Base-by-base conservation (phyloP, 306 rosid genomes). In the Vigna angularis region DNA sequence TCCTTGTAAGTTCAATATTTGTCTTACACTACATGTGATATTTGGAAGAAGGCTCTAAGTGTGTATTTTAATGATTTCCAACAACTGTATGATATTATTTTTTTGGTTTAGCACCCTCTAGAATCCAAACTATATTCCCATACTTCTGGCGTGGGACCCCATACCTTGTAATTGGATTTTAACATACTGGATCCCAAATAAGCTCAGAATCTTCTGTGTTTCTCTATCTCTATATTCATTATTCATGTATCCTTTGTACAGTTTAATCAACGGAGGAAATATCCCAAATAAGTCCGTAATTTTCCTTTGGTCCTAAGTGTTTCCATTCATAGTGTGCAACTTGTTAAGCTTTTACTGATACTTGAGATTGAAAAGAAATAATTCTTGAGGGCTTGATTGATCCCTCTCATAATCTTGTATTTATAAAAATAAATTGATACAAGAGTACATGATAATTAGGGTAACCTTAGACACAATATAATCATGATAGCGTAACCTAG, bases 281-380 rank as follows among this genome's bases (percentile, higher is more conserved):
- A 30, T 61, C 13, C 12, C 47, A 42, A 42, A 42, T 30, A 6
- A 14, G 20, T 15, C 44, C 15, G 4, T 42, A 42, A 42, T 61
- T 61, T 61, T 61, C 11, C 22, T 28, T 61, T 61, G 66, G 20
- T 7, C 22, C 15, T 12, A 30, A 61, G 42, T 62, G 40, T 63
- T 62, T 71, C 68, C 50, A 10, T 64, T 20, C n/a, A 16, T 16
- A 64, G 26, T 68, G 34, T 16, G 18, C 45, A 70, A 66, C 36
- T 72, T 81, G n/a, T 84, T 66, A 36, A 57, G 72, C 51, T 78
- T 56, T 71, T 78, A 44, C 30, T 57, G 22, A 0, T 20, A 20
- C 22, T 20, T 20, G 22, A 20, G 22, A 20, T 20, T 20, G 22
- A 20, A 20, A 20, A 20, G 22, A 20, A 20, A 20, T 20, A 20